Evolutionary conservation across 495 filamentous ascomycete species (phyloP).

Genomic region (Penicillium atrosanguineum): DNA sequence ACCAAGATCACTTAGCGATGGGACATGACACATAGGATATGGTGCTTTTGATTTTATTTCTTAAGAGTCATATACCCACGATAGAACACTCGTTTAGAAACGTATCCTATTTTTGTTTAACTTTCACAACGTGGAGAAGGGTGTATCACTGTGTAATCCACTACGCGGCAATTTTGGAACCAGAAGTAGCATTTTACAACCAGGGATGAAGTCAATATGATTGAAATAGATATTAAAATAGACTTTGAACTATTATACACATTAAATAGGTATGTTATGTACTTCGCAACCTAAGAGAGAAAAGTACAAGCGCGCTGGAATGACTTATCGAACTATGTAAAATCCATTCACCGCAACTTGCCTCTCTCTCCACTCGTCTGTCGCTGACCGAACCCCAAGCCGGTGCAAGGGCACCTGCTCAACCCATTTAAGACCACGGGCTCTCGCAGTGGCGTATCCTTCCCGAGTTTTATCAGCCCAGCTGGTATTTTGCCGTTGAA

Average conservation of each 20-base stretch:
- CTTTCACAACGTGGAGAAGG: no score
- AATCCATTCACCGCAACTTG: conserved; percentile 37
- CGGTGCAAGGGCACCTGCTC: conserved; percentile 54
- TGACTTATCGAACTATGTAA: conserved; percentile 35
- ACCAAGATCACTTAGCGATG: not conserved
- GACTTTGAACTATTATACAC: conserved; percentile 3
- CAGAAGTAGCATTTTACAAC: no score
- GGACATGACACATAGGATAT: not conserved
- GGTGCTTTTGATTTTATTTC: not conserved
- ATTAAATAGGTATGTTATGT: not conserved
- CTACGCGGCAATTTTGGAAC: no score
- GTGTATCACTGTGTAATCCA: not conserved
- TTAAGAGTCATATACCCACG: not conserved
- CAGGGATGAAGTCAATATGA: not conserved
- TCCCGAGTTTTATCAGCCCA: conserved; percentile 33
- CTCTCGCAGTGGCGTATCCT: conserved; percentile 36
- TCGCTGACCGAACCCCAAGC: conserved; percentile 51
- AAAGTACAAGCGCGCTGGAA: not conserved
- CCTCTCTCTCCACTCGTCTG: conserved; percentile 48
- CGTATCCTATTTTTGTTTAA: not conserved
- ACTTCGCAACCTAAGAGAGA: not conserved
- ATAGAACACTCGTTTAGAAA: not conserved
- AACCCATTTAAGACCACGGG: conserved; percentile 46
- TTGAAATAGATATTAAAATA: not conserved
- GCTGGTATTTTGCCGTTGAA: conserved; percentile 24